Conservation (phyloP, 2,329 filamentous ascomycete species). For the Fusarium penzigii region DNA sequence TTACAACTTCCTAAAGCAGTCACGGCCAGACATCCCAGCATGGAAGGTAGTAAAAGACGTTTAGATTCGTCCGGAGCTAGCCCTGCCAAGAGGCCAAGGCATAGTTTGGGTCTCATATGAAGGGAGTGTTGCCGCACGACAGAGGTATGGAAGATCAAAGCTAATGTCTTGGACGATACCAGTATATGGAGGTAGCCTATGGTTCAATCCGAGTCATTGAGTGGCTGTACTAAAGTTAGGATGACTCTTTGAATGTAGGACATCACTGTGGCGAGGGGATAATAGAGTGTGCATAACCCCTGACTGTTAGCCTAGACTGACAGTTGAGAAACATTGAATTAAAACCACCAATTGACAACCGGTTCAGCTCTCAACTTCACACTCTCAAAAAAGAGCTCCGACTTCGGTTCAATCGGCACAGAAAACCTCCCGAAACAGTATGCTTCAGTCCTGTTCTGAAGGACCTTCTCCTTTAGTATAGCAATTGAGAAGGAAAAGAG, state of each 20-base stretch:
- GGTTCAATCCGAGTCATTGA: no score
- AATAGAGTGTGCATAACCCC: no score
- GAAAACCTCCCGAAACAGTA: background rate
- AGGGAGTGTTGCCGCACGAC: background rate
- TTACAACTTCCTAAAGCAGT: slow-evolving; percentile 27
- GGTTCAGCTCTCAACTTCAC: background rate
- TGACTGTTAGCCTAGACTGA: no score
- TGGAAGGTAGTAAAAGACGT: slow-evolving; percentile 22
- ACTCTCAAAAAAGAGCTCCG: background rate
- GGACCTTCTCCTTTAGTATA: background rate
- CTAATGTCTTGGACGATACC: background rate
- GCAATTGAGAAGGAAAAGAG: background rate
- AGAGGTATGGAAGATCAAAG: background rate
- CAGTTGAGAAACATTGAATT: background rate
- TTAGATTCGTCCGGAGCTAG: slow-evolving; percentile 5
- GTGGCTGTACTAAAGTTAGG: no score
- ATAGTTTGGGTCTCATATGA: background rate
- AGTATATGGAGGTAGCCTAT: no score
- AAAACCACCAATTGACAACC: background rate
- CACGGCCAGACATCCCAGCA: slow-evolving; percentile 22
- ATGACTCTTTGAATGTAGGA: no score
- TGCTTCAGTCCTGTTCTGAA: background rate
- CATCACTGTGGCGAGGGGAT: no score
- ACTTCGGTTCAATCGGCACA: background rate
- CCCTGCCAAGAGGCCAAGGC: background rate